Evolutionary conservation across 164 flowering plant species (phyloP), one percentile per base, ranked within the genome.

Genomic region (Magnolia sinica): DNA sequence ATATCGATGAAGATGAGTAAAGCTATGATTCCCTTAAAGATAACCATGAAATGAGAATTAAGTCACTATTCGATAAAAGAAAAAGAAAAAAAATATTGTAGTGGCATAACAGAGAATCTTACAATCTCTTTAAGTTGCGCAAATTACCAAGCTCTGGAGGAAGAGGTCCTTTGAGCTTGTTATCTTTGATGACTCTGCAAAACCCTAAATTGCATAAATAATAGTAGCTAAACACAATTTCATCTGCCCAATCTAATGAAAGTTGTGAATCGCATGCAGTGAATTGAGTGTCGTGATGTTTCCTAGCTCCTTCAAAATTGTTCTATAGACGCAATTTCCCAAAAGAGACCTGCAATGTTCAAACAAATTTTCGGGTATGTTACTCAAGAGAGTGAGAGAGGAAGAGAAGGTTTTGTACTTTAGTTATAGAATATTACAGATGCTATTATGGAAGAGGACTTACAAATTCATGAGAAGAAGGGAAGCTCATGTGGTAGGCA

Each of bases 321-420:
- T 8, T 74, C 83, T 98, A 77, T 74, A 84, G 7, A 92, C 55
- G 23, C 88, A 89, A 81, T 95, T 95, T 68, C 91, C 99, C 72
- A 89, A 45, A 61, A 86, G 74, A 7, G 86, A 74, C 78, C 98
- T 95, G 87, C 85, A 81, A 14, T n/a, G 72, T 69, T 50, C 19
- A 11, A 23, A 59, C 16, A 73, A 22, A n/a, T 8, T 20, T n/a
- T 61, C 58, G 3, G 9, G 10, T 55, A 24, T 27, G 4, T 7
- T 14, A 5, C 5, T 7, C 27, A 27, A 64, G 77, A 51, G 55
- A 18, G 7, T 63, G 19, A 45, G 1, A 16, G 66, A 52, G 70
- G 9, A 5, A 49, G 64, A 37, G 45, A 37, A 6, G 45, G 6
- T 37, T 37, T 37, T 37, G 45, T 37, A 37, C 27, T 0, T 37